phyloP scores from a whole-genome alignment of 306 rosid genomes.

The Canavalia gladiata region DNA sequence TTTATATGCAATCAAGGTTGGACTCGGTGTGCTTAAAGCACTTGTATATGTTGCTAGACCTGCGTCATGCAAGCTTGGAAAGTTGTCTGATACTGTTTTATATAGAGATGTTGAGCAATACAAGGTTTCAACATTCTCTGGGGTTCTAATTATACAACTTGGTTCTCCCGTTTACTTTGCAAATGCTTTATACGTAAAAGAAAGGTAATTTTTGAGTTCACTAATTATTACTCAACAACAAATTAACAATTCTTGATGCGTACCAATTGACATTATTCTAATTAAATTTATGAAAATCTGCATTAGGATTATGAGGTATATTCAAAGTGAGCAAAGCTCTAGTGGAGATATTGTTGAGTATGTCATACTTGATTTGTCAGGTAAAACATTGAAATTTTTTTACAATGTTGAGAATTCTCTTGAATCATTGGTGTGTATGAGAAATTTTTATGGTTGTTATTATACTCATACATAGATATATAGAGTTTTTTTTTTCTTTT shows the following conservation, averaged over 20 bases:
- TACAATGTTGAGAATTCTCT: background rate
- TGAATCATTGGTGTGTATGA: background rate
- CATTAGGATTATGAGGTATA: constrained; percentile 76
- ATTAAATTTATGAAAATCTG: constrained; percentile 25
- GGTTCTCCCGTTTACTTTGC: constrained; percentile 95
- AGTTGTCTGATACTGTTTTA: constrained; percentile 54
- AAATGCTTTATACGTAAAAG: constrained; percentile 70
- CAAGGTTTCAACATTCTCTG: constrained; percentile 53
- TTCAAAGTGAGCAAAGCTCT: constrained; percentile 62
- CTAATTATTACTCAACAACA: background rate
- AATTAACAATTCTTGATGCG: background rate
- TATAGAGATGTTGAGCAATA: constrained; percentile 83
- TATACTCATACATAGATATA: background rate
- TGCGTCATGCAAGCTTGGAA: constrained; percentile 79
- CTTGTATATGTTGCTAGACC: constrained; percentile 91
- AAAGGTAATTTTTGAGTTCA: constrained; percentile 60
- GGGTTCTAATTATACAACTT: constrained; percentile 69
- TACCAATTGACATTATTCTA: background rate
- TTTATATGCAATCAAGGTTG: constrained; percentile 60
- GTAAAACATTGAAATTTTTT: constrained; percentile 49
- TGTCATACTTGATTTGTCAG: constrained; percentile 79
- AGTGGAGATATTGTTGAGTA: constrained; percentile 54
- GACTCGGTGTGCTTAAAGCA: constrained; percentile 73
- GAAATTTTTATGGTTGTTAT: background rate
- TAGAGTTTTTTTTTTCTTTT: no score